Percentiles rank a stretch among this genome's conserved stretches.
These are phyloP conservation scores for Claviceps paspali DNA, from an alignment of 2,329 filamentous ascomycete genomes.

Conservation along the genomic window DNA sequence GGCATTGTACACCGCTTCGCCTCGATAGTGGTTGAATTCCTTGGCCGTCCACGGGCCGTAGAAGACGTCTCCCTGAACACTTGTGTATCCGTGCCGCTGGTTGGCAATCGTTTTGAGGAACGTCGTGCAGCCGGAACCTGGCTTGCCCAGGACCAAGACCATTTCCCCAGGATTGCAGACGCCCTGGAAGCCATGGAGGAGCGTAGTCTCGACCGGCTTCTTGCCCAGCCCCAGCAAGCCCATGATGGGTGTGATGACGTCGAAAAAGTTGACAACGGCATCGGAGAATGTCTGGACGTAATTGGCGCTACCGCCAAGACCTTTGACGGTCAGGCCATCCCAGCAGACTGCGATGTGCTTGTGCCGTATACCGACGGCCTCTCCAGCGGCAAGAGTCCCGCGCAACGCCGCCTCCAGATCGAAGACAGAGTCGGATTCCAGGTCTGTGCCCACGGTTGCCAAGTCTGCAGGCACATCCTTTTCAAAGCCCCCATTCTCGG, in stretches of 20 bases:
- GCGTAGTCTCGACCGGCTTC: constrained; percentile 56
- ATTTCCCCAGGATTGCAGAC: constrained; percentile 72
- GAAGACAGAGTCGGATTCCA: constrained; percentile 39
- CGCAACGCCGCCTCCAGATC: constrained; percentile 62
- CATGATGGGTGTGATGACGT: constrained; percentile 51
- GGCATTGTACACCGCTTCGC: constrained; percentile 67
- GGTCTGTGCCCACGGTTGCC: constrained; percentile 26
- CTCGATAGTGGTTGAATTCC: constrained; percentile 61
- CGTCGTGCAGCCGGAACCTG: constrained; percentile 57
- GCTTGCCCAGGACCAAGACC: constrained; percentile 67
- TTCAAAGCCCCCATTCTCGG: constrained; percentile 36
- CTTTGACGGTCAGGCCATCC: constrained; percentile 62
- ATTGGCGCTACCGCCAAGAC: constrained; percentile 59
- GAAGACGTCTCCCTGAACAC: constrained; percentile 50
- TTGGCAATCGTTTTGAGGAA: constrained; percentile 56
- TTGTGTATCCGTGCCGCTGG: constrained; percentile 42
- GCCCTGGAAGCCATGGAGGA: constrained; percentile 57
- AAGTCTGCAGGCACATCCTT: constrained; percentile 28
- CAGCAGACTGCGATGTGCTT: constrained; percentile 72
- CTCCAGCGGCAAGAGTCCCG: constrained; percentile 55
- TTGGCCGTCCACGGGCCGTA: constrained; percentile 61
- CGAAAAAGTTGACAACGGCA: constrained; percentile 62
- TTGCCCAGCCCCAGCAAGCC: constrained; percentile 48
- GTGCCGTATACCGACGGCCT: constrained; percentile 61
- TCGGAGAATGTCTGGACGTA: constrained; percentile 63